Base-by-base conservation (phyloP, 495 filamentous ascomycete species). In the Daldinia vernicosa region DNA sequence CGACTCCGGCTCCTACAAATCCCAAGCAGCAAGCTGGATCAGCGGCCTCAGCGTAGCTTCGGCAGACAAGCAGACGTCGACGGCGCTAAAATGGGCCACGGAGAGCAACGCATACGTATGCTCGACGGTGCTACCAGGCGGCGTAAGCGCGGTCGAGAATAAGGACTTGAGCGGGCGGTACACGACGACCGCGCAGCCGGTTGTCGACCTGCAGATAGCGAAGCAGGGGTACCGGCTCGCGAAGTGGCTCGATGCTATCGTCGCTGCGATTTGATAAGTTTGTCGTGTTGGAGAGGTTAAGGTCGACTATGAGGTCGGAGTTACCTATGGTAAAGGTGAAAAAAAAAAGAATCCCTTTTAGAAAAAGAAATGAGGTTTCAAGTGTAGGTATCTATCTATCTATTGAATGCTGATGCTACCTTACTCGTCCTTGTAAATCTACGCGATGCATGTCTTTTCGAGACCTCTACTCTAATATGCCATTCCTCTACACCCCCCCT, bases 141-240 rank as follows among this genome's bases (percentile, higher is more conserved):
- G 85, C 40, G 60, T 82, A 6, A 69, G 70, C 15, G 83, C 84
- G 47, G 80, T 89, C 33, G 77, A 88, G 54, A 79, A 80, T 62
- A 75, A 67, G 64, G 84, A 88, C 61, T 75, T 89, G 27, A 74
- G 77, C 55, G 84, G 82, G 6, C 71, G 59, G 17, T 91, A 91
- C 74, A 86, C 87, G 69, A 77, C 83, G 24, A 74, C 78, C 35
- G 82, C 85, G 52, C 63, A 84, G 39, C 84, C 82, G 6, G 82
- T 84, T 12, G 78, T 92, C 43, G 82, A 90, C 77, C 39, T 86
- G 51, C 87, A 90, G 78, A 87, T 92, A 74, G 87, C 88, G 0
- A 90, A 90, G 78, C 87, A 82, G 26, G 89, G 89, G 0, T 88
- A 86, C 61, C 79, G 86, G 6, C 67, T 78, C 5, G 76, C 76